Evolutionary conservation across 495 filamentous ascomycete species (phyloP).

Genomic region (Neurospora sp.): DNA sequence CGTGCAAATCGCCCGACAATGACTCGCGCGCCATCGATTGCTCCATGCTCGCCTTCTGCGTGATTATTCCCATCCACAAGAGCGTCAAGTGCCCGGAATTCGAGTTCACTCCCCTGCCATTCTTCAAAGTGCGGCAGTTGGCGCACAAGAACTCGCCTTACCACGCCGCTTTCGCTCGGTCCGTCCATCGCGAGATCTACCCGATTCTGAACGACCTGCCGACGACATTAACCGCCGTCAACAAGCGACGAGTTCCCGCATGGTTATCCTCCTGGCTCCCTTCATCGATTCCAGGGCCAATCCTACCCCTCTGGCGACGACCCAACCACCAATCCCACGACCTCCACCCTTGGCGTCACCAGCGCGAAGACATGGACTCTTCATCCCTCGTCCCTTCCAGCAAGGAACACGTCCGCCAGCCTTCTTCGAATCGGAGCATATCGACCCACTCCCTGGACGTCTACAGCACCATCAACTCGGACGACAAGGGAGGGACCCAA

Average conservation of each 20-base stretch:
- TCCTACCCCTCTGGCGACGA: not conserved
- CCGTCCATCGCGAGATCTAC: slow-evolving; percentile 35
- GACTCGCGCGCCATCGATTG: slow-evolving; percentile 19
- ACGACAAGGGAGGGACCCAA: not conserved
- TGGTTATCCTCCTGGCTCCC: not conserved
- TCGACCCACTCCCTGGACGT: slow-evolving; percentile 2
- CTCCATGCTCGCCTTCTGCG: slow-evolving; percentile 30
- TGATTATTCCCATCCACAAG: slow-evolving; percentile 36
- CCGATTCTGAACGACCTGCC: slow-evolving; percentile 25
- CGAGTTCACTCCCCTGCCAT: slow-evolving; percentile 36
- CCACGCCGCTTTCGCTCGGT: slow-evolving; percentile 31
- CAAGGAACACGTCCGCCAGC: slow-evolving; percentile 7
- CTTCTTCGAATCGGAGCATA: slow-evolving; percentile 7
- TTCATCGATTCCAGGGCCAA: not conserved
- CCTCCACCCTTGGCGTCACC: not conserved
- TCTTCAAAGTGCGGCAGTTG: slow-evolving; percentile 41
- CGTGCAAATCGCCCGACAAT: slow-evolving; percentile 21
- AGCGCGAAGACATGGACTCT: not conserved
- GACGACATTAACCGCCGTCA: slow-evolving; percentile 21
- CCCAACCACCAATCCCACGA: not conserved
- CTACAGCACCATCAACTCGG: slow-evolving; percentile 2
- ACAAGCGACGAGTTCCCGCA: slow-evolving; percentile 1
- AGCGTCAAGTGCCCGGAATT: slow-evolving; percentile 22
- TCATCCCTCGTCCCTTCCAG: slow-evolving; percentile 2
- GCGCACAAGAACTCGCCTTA: slow-evolving; percentile 33